Evolutionary conservation across 2,329 filamentous ascomycete genomes (phyloP).

Genomic region (Epichloe amarillans): DNA sequence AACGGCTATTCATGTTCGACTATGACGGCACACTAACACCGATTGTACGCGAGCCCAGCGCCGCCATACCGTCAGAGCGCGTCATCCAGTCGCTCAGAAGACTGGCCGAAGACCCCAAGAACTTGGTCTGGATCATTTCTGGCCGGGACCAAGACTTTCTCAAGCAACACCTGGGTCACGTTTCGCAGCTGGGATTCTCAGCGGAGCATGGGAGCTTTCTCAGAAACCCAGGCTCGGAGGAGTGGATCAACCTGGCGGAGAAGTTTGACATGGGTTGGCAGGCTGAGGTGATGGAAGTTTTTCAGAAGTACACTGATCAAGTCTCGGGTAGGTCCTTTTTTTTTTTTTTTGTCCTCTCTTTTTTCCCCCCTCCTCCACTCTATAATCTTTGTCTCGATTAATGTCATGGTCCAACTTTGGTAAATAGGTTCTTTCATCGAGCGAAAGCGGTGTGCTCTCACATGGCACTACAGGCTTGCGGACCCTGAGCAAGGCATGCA

Average conservation of each 20-base stretch:
- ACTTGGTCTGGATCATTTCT: conserved; percentile 96
- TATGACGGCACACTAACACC: conserved; percentile 95
- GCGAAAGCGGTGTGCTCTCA: conserved; percentile 83
- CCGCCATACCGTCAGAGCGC: conserved; percentile 75
- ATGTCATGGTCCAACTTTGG: too few species aligned
- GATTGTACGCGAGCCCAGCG: conserved; percentile 82
- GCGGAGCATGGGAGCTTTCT: conserved; percentile 97
- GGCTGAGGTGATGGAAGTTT: conserved; percentile 66
- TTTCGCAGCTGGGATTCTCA: conserved; percentile 77
- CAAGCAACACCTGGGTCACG: conserved; percentile 83
- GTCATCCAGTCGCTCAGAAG: conserved; percentile 68
- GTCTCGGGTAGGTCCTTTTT: conserved; percentile 54
- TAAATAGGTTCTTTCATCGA: conserved; percentile 73
- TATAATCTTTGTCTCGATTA: neutral
- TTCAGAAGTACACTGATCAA: conserved; percentile 77
- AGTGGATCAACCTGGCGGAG: conserved; percentile 84
- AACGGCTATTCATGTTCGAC: conserved; percentile 94
- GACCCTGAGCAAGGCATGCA: conserved; percentile 74
- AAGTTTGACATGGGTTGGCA: conserved; percentile 89
- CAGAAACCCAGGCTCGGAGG: conserved; percentile 57
- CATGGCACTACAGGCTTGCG: conserved; percentile 91
- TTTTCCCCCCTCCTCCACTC: neutral
- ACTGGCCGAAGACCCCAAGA: conserved; percentile 66
- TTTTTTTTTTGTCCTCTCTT: neutral
- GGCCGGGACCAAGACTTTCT: conserved; percentile 88